phyloP scores from a whole-genome alignment of 2,329 filamentous ascomycete species.

The Blastomyces silverae region DNA sequence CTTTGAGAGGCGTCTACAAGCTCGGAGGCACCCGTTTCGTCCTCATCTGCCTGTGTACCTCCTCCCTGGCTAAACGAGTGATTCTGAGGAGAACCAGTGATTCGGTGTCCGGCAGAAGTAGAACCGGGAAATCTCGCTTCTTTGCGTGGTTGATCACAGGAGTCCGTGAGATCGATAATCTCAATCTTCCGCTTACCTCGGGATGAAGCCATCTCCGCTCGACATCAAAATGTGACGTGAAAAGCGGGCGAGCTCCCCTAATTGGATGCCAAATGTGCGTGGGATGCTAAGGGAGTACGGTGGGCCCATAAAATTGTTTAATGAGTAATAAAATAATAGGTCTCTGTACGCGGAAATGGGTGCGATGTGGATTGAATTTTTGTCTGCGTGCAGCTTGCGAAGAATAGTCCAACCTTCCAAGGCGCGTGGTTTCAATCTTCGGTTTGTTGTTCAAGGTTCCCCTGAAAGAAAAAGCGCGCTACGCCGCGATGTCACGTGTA shows the following conservation, averaged over 20 bases:
- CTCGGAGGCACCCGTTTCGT: constrained; percentile 33
- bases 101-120: background rate
- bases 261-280: background rate
- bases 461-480: background rate
- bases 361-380: background rate
- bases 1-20: constrained; percentile 32
- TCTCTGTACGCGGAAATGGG: background rate
- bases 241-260: background rate
- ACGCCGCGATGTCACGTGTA: background rate
- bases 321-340: background rate
- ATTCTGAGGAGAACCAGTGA: background rate
- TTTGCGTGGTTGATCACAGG: background rate
- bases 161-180: constrained; percentile 11
- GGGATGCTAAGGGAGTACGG: background rate
- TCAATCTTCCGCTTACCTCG: constrained; percentile 10
- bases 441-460: too few relatives aligned
- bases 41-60: constrained; percentile 30
- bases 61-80: constrained; percentile 26
- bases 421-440: too few relatives aligned
- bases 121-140: background rate
- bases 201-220: background rate
- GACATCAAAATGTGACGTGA: background rate
- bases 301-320: background rate
- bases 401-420: background rate
- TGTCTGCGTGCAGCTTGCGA: background rate